Evolutionary conservation across 2,329 filamentous ascomycete species (phyloP).

Genomic region (Fusarium sp.): DNA sequence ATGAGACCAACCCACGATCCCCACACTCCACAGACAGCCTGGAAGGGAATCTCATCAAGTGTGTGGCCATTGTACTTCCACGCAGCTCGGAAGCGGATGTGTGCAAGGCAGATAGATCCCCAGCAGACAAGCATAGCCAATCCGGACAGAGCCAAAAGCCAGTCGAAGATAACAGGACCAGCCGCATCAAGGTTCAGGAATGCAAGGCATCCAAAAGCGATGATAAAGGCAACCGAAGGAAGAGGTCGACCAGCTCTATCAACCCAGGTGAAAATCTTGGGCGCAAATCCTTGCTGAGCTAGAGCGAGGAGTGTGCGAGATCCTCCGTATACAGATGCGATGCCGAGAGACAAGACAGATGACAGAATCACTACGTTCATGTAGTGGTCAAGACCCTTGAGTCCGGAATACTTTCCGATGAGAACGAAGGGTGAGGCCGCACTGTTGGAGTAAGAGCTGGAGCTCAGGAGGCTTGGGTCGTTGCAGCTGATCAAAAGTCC

Average conservation of each 20-base stretch:
- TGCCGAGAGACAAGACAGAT: constrained; percentile 67
- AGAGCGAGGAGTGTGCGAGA: constrained; percentile 68
- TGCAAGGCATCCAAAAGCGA: constrained; percentile 62
- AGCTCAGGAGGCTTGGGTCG: constrained; percentile 58
- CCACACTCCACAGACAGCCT: constrained; percentile 68
- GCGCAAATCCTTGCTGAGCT: constrained; percentile 67
- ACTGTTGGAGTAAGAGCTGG: constrained; percentile 35
- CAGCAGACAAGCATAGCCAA: constrained; percentile 74
- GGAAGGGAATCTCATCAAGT: constrained; percentile 74
- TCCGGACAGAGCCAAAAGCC: constrained; percentile 74
- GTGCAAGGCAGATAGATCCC: constrained; percentile 71
- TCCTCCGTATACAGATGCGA: constrained; percentile 67
- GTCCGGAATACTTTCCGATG: constrained; percentile 62
- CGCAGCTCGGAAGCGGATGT: constrained; percentile 74
- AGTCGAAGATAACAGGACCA: constrained; percentile 69
- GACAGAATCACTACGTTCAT: constrained; percentile 68
- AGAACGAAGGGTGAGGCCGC: constrained; percentile 64
- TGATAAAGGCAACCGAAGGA: constrained; percentile 58
- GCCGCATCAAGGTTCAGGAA: constrained; percentile 61
- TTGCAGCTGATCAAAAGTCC: constrained; percentile 60
- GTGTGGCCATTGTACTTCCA: constrained; percentile 71
- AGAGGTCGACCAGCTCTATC: constrained; percentile 67
- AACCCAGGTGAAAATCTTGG: constrained; percentile 66
- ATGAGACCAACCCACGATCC: constrained; percentile 75
- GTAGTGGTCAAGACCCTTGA: constrained; percentile 63